Percentiles rank a stretch among this genome's conserved stretches.
These are phyloP conservation scores for Paralagenidium karlingii DNA, from an alignment of 352 stramenopile species.

Conservation along the genomic window DNA sequence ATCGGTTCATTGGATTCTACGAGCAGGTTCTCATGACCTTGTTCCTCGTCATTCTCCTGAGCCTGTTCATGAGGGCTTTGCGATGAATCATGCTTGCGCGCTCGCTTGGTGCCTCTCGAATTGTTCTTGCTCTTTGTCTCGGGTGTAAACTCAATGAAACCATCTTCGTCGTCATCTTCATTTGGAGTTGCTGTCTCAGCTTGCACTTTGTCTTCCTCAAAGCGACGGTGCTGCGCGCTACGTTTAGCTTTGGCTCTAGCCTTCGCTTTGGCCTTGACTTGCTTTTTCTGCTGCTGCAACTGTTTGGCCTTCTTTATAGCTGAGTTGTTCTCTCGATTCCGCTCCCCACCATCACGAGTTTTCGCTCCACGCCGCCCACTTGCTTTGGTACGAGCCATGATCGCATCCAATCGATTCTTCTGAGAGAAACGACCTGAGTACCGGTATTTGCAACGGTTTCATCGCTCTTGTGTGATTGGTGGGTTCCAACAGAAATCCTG, in stretches of 20 bases:
- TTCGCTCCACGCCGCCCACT: slow-evolving; percentile 3
- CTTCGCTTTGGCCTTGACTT: slow-evolving; percentile 23
- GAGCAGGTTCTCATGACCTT: slow-evolving; percentile 11
- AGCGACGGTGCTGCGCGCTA: slow-evolving; percentile 31
- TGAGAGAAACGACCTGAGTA: too few relatives aligned
- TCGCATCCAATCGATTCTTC: too few relatives aligned
- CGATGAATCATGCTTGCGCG: slow-evolving; percentile 1
- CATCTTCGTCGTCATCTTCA: slow-evolving; percentile 15
- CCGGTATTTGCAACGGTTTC: too few relatives aligned
- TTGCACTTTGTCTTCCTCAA: slow-evolving; percentile 20
- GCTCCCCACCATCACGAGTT: slow-evolving; percentile 13
- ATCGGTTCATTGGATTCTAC: too few relatives aligned
- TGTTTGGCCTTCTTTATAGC: slow-evolving; percentile 13
- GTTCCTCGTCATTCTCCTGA: slow-evolving; percentile 15
- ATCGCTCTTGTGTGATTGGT: background rate
- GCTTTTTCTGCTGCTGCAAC: slow-evolving; percentile 23
- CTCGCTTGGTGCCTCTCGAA: too few relatives aligned
- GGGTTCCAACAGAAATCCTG: background rate
- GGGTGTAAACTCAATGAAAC: slow-evolving; percentile 47
- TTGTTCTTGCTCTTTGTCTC: too few relatives aligned
- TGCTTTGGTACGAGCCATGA: slow-evolving; percentile 39
- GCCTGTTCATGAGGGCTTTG: background rate
- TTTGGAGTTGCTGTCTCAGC: slow-evolving; percentile 15
- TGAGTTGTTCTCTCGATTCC: slow-evolving; percentile 15
- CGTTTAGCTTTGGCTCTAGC: slow-evolving; percentile 42